Conservation (phyloP, 2,329 filamentous ascomycete species). For the Xylaria digitata region DNA sequence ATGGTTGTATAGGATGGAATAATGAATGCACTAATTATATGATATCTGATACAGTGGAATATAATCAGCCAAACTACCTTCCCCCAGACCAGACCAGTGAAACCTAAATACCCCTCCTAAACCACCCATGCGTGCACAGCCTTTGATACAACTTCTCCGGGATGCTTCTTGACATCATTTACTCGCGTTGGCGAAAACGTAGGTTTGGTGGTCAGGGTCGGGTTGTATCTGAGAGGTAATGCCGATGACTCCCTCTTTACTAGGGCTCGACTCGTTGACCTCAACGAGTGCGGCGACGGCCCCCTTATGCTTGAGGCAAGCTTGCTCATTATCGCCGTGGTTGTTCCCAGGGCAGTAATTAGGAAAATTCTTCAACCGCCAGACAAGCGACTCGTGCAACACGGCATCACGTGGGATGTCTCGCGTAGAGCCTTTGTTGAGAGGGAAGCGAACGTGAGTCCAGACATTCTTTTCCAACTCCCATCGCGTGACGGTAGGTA, state of each 20-base stretch:
- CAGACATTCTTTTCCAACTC: slow-evolving; percentile 52
- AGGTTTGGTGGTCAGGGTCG: slow-evolving; percentile 31
- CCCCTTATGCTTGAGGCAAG: slow-evolving; percentile 48
- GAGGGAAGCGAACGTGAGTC: slow-evolving; percentile 53
- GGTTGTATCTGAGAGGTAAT: slow-evolving; percentile 7
- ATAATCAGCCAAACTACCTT: neutral
- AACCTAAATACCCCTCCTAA: neutral
- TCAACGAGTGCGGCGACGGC: slow-evolving; percentile 31
- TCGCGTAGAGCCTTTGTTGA: slow-evolving; percentile 52
- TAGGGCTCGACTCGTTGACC: slow-evolving; percentile 8
- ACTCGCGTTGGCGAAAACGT: slow-evolving; percentile 20
- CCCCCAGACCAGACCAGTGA: neutral
- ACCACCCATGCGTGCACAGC: neutral
- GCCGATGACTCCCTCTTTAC: slow-evolving; percentile 6
- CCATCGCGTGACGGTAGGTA: slow-evolving; percentile 56
- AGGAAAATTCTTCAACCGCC: slow-evolving; percentile 48
- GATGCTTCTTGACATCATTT: neutral
- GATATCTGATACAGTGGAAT: neutral
- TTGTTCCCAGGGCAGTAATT: slow-evolving; percentile 52
- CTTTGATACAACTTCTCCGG: neutral
- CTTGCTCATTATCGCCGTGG: slow-evolving; percentile 47
- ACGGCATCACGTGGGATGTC: slow-evolving; percentile 56
- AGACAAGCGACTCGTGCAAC: slow-evolving; percentile 54
- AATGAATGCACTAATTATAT: neutral
- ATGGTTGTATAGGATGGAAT: neutral